Evolutionary conservation across 805 yeast genomes (phyloP), one percentile per base, ranked within the genome.

Genomic region (Nakazawaea pomicola): DNA sequence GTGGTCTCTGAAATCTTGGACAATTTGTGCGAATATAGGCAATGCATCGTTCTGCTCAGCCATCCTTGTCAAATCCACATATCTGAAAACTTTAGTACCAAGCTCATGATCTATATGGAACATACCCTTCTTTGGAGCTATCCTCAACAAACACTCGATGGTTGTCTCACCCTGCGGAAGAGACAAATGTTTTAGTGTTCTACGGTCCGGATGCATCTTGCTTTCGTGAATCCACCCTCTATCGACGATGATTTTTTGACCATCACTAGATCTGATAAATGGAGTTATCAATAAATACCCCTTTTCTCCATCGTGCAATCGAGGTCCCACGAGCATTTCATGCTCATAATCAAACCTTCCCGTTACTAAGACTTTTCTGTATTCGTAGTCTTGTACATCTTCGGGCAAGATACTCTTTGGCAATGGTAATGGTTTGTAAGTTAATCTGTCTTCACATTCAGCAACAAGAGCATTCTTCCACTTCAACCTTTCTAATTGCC

Each of bases 301-400:
- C 48, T 68, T 65, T 4, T 70, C 72, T 33, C 81, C 87, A 46
- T 87, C 80, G 49, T 72, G 70, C 36, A 83, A 68, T 48, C 96
- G 72, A 5, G 99, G 98, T 0, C 98, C 98, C 39, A 93, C 87
- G 53, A 86, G 83, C 64, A 89, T 78, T 58, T 93, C 99, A 54
- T 89, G 79, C 11, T 79, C 76, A 53, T 93, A 90, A 49, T 85
- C 82, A 57, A 83, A 93, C 41, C 69, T 72, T 1, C 99, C 99
- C 38, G 72, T 78, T 10, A 85, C 62, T n/a, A 70, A 66, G 33
- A 91, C 90, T 48, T 83, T 72, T 42, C 97, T 73, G 58, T 82
- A 91, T 52, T 90, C 95, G 62, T 87, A 83, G 44, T 84, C 83
- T 16, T 70, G 68, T 14, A 84, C 76, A 43, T 75, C 83, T 4